Conservation (phyloP, 306 rosid genomes). For the Delonix regia region DNA sequence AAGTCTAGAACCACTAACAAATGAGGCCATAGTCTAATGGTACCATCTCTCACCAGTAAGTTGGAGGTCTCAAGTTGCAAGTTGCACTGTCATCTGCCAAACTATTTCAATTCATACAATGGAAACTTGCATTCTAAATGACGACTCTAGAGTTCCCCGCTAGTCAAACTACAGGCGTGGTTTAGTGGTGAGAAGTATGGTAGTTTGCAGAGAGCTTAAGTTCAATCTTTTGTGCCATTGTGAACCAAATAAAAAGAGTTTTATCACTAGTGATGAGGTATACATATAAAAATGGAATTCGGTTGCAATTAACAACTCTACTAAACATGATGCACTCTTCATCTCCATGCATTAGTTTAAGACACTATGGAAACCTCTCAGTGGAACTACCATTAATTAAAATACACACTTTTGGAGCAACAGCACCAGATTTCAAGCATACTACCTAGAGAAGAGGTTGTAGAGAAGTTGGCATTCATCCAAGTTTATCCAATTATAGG, state of each 20-base stretch:
- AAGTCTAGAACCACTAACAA: background rate
- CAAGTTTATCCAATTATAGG: conserved; percentile 11
- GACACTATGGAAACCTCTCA: background rate
- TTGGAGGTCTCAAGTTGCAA: background rate
- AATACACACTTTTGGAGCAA: background rate
- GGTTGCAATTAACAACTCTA: background rate
- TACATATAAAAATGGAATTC: background rate
- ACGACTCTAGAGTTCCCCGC: background rate
- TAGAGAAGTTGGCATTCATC: conserved; percentile 8
- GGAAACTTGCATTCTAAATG: background rate
- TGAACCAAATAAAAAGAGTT: no score
- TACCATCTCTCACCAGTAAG: background rate
- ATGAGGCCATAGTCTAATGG: background rate
- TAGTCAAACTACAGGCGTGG: no score
- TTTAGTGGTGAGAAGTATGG: no score
- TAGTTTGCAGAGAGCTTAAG: no score
- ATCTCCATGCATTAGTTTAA: conserved; percentile 20
- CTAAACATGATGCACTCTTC: background rate
- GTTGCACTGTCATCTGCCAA: background rate
- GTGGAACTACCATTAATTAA: background rate
- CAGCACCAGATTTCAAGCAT: conserved; percentile 2
- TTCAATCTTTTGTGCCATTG: no score
- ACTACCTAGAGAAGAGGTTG: background rate
- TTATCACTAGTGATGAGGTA: background rate
- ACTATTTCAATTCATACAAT: background rate